Percentiles rank a stretch among this genome's conserved stretches.
Conservation (phyloP, 306 rosid genomes). For the Vigna unguiculata region DNA sequence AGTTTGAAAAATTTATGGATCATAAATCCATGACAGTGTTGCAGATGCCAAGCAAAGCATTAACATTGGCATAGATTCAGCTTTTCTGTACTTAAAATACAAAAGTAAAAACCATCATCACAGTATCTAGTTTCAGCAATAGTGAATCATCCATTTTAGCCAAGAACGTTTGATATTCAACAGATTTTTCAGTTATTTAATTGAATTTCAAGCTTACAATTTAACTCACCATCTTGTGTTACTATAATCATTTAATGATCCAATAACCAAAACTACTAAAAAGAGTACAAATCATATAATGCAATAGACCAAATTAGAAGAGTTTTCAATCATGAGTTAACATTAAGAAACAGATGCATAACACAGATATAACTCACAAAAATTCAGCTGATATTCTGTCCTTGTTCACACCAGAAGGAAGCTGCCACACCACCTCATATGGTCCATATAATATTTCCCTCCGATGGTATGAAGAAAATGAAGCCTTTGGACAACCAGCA, state of each 20-base stretch:
- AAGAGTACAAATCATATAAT: background rate
- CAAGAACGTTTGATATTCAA: conserved; percentile 1
- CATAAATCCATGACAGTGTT: background rate
- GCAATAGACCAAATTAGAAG: conserved; percentile 17
- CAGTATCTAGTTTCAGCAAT: background rate
- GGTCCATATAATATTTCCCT: conserved; percentile 78
- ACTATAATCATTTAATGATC: background rate
- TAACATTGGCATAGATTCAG: background rate
- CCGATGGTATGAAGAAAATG: conserved; percentile 64
- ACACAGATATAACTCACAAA: conserved; percentile 53
- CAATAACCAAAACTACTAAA: background rate
- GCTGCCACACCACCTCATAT: conserved; percentile 72
- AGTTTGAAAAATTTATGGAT: background rate
- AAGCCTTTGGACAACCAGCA: conserved; percentile 48
- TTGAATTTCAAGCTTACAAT: background rate
- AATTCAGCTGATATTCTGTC: conserved; percentile 75
- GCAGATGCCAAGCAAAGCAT: background rate
- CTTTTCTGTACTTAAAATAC: background rate
- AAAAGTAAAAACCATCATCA: background rate
- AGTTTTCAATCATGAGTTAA: background rate
- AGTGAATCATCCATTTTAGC: conserved; percentile 3
- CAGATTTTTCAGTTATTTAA: background rate
- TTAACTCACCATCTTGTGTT: background rate
- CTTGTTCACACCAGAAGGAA: conserved; percentile 73
- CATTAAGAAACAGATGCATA: conserved; percentile 6